Percentiles rank a stretch among this genome's conserved stretches.
phyloP scores from a whole-genome alignment of 2,329 filamentous ascomycete species.

The Exophiala lecanii-corni region DNA sequence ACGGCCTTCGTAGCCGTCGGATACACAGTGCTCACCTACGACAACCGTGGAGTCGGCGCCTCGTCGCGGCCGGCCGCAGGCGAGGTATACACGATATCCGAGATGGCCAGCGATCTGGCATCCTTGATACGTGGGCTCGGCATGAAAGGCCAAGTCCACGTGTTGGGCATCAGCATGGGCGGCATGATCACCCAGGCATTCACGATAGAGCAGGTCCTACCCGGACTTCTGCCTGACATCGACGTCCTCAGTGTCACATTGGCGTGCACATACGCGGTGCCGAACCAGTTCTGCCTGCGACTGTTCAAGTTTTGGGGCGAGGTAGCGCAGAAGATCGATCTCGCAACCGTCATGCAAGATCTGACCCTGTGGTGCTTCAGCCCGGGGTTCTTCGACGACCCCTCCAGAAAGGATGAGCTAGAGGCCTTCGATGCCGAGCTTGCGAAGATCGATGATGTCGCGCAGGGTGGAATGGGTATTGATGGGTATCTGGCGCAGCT shows the following conservation, averaged over 20 bases:
- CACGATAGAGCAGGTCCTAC: conserved; percentile 4
- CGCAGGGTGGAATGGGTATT: conserved; percentile 7
- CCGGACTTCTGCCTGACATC: background rate
- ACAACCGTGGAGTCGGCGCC: conserved; percentile 14
- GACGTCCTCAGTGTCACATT: conserved; percentile 11
- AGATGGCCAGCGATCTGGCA: conserved; percentile 14
- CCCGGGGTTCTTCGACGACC: conserved; percentile 9
- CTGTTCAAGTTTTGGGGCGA: conserved; percentile 17
- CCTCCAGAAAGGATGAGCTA: background rate
- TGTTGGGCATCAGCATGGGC: conserved; percentile 15
- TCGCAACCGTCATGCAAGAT: conserved; percentile 15
- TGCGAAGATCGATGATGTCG: conserved; percentile 2
- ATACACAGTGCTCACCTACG: conserved; percentile 16
- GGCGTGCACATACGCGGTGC: conserved; percentile 15
- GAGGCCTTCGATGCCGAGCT: conserved; percentile 6
- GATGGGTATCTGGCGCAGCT: conserved; percentile 13
- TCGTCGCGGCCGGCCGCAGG: conserved; percentile 9
- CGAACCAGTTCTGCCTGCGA: conserved; percentile 11
- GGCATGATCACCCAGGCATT: conserved; percentile 18
- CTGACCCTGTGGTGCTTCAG: conserved; percentile 13
- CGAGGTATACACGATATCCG: conserved; percentile 7
- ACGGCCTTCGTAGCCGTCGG: conserved; percentile 9
- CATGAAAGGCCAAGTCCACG: conserved; percentile 7
- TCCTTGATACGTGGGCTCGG: conserved; percentile 2
- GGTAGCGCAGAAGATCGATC: conserved; percentile 8